Evolutionary conservation across 2,329 filamentous ascomycete genomes (phyloP).

Genomic region (Bipolaris bicolor): DNA sequence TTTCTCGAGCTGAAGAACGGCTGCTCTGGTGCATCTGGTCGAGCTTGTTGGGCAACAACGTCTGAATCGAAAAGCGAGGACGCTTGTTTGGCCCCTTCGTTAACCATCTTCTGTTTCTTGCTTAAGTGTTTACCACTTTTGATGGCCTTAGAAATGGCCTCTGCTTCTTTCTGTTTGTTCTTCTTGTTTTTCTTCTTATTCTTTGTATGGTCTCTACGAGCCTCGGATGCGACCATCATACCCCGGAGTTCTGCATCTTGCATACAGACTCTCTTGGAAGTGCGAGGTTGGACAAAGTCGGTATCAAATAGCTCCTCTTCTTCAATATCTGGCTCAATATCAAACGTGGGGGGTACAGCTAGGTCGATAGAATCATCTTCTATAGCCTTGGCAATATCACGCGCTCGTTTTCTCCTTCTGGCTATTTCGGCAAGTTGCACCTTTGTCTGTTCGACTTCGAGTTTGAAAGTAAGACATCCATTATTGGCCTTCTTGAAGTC

Average conservation of each 20-base stretch:
- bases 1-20: slow-evolving; percentile 30
- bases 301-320: slow-evolving; percentile 19
- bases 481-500: slow-evolving; percentile 21
- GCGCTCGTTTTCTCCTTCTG: slow-evolving; percentile 22
- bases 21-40: slow-evolving; percentile 27
- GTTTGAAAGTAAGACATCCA: slow-evolving; percentile 27
- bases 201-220: slow-evolving; percentile 23
- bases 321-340: background rate
- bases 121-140: slow-evolving; percentile 15
- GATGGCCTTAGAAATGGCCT: background rate
- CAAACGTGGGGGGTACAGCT: slow-evolving; percentile 20
- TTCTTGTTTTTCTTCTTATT: slow-evolving; percentile 38
- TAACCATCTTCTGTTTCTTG: slow-evolving; percentile 26
- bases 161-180: slow-evolving; percentile 12
- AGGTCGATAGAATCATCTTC: slow-evolving; percentile 18
- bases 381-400: slow-evolving; percentile 18
- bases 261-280: slow-evolving; percentile 19
- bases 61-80: slow-evolving; percentile 38
- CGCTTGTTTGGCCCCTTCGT: slow-evolving; percentile 26
- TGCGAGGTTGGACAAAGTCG: slow-evolving; percentile 6
- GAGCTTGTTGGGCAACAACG: slow-evolving; percentile 43
- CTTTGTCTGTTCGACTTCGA: slow-evolving; percentile 41
- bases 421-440: slow-evolving; percentile 29
- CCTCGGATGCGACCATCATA: slow-evolving; percentile 42
- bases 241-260: slow-evolving; percentile 36